Conservation (phyloP, 768 basidiomycete species). For the Postia placenta region DNA sequence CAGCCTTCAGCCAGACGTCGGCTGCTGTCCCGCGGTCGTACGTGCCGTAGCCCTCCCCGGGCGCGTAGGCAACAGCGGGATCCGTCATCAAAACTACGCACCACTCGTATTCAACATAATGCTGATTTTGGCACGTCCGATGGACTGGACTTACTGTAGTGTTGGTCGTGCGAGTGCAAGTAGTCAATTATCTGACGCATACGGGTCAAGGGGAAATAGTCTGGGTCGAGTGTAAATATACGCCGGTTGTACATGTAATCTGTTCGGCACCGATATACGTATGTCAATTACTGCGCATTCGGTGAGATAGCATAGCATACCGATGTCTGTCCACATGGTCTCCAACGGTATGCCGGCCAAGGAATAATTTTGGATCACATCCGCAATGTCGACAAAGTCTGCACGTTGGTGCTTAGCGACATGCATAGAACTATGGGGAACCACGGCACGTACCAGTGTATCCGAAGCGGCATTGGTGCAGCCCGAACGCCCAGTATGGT, state of each 20-base stretch:
- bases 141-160: conserved; percentile 40
- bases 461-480: conserved; percentile 71
- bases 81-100: conserved; percentile 64
- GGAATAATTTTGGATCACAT: conserved; percentile 57
- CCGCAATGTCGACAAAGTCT: conserved; percentile 60
- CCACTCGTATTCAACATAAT: background rate
- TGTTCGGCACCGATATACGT: conserved; percentile 18
- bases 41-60: conserved; percentile 41
- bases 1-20: conserved; percentile 58
- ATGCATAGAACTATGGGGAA: background rate
- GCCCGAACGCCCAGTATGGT: conserved; percentile 68
- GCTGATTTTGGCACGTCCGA: background rate
- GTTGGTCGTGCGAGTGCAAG: conserved; percentile 54
- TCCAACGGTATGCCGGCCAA: conserved; percentile 60
- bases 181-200: conserved; percentile 63
- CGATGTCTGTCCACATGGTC: conserved; percentile 79
- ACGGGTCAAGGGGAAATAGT: conserved; percentile 56
- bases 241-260: conserved; percentile 68
- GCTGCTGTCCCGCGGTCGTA: conserved; percentile 47
- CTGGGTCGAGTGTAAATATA: conserved; percentile 63
- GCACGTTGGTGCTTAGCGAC: background rate
- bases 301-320: conserved; percentile 22
- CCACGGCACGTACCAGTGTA: conserved; percentile 42
- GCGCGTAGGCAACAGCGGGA: conserved; percentile 55
- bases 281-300: background rate